Conservation (phyloP, 2,329 filamentous ascomycete species). For the Botrytis deweyae region DNA sequence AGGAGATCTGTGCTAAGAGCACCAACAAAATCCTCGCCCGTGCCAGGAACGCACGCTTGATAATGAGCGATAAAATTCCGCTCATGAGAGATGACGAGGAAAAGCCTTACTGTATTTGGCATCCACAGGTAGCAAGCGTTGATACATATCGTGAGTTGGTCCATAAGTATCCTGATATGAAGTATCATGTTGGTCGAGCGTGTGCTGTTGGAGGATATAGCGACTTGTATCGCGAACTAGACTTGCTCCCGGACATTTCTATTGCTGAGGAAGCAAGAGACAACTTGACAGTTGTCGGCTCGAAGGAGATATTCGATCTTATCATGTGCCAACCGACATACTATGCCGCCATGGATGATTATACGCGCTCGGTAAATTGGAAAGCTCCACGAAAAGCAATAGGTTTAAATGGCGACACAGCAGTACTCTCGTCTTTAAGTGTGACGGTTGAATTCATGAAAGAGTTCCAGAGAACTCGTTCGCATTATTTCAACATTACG, state of each 20-base stretch:
- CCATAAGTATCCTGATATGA: background rate
- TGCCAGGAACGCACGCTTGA: background rate
- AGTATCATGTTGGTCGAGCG: background rate
- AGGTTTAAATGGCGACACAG: background rate
- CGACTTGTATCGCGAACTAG: slow-evolving; percentile 4
- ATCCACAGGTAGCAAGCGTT: background rate
- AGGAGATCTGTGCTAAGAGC: background rate
- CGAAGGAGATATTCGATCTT: background rate
- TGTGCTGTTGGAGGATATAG: background rate
- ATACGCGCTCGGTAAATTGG: background rate
- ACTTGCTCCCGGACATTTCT: background rate
- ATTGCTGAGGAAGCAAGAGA: background rate
- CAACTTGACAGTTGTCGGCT: no score
- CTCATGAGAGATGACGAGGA: background rate
- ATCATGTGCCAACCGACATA: background rate
- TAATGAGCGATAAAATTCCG: background rate
- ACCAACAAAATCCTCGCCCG: background rate
- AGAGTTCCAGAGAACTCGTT: no score
- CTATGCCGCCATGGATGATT: background rate
- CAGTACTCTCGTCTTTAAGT: background rate
- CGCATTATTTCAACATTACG: slow-evolving; percentile 1
- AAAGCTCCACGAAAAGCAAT: background rate
- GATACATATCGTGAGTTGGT: background rate
- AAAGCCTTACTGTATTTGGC: background rate
- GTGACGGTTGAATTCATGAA: background rate